Evolutionary conservation across 1,139 yeast species (phyloP), one percentile per base, ranked within the genome.

Genomic region (Sugiyamaella novakii): DNA sequence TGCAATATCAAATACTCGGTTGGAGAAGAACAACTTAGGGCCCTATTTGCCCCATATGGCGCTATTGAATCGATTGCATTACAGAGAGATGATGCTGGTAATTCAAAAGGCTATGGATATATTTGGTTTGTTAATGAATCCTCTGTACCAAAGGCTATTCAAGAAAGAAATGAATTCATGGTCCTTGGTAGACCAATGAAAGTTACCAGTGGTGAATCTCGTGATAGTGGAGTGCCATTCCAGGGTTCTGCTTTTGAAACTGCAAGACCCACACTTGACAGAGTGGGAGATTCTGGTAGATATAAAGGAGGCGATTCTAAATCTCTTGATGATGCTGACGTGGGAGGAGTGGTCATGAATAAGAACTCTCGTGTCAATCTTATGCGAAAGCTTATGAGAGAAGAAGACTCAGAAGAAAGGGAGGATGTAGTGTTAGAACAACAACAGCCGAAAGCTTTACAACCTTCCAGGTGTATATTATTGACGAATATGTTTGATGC

Each of bases 401-500:
- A 55, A 15, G 70, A 67, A 41, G 69, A 65, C 35, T 43, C 31
- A 10, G 28, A 42, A 11, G 39, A 14, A 25, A 38, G 14, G 12
- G 42, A 2, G 14, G 25, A 19, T n/a, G 43, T 27, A 27, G 24
- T 12, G 33, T 17, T 1, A 17, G n/a, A 3, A 19, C 43, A 15
- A 22, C 24, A 3, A 17, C 33, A 15, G n/a, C 14, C 33, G 11
- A 33, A 22, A 19, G 10, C 18, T 6, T 28, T 18, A 17, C 27
- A 27, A 25, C 12, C 34, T 7, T 61, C 70, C 3, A 57, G 68
- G 28, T 69, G 72, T 50, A 52, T 69, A 27, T 47, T 65, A 12
- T 55, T 69, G 18, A 56, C 57, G 28, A 68, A 69, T 55, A 69
- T 69, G 73, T 69, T 70, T 57, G 64, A 69, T 44, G 59, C 68